These are phyloP conservation scores for Geotrichum reessii DNA, from an alignment of 1,139 yeast genomes.

Conservation along the genomic window DNA sequence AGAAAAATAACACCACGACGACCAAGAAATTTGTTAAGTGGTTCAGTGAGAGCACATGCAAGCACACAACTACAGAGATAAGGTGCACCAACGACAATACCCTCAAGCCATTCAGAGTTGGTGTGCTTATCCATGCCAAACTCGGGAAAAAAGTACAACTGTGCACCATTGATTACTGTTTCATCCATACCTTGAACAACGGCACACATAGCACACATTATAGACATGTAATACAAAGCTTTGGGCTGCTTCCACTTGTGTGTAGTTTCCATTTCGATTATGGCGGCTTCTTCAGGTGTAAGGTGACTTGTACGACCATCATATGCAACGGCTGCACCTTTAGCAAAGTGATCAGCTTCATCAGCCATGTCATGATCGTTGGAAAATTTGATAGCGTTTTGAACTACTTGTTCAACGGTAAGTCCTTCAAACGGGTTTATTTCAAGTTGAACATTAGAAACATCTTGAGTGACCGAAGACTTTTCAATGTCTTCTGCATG, in stretches of 20 bases:
- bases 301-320: slow-evolving; percentile 55
- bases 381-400: slow-evolving; percentile 69
- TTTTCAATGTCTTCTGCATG: slow-evolving; percentile 13
- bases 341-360: slow-evolving; percentile 54
- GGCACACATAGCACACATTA: slow-evolving; percentile 81
- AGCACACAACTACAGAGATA: slow-evolving; percentile 66
- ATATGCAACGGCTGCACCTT: slow-evolving; percentile 74
- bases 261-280: slow-evolving; percentile 47
- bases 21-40: slow-evolving; percentile 56
- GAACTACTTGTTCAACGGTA: slow-evolving; percentile 58
- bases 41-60: slow-evolving; percentile 72
- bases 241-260: slow-evolving; percentile 65
- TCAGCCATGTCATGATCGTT: slow-evolving; percentile 51
- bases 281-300: slow-evolving; percentile 55
- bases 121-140: slow-evolving; percentile 35
- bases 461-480: not conserved
- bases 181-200: slow-evolving; percentile 94
- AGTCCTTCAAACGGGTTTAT: slow-evolving; percentile 57
- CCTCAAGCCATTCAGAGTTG: slow-evolving; percentile 62
- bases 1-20: slow-evolving; percentile 69
- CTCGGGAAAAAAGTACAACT: slow-evolving; percentile 56
- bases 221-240: slow-evolving; percentile 55
- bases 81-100: slow-evolving; percentile 76
- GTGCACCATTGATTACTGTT: slow-evolving; percentile 80
- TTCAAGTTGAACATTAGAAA: not conserved